Percentiles rank a stretch among this genome's conserved stretches.
Evolutionary conservation across 78 protist species (phyloP).

Genomic region (Tieghemostelium lacteum): DNA sequence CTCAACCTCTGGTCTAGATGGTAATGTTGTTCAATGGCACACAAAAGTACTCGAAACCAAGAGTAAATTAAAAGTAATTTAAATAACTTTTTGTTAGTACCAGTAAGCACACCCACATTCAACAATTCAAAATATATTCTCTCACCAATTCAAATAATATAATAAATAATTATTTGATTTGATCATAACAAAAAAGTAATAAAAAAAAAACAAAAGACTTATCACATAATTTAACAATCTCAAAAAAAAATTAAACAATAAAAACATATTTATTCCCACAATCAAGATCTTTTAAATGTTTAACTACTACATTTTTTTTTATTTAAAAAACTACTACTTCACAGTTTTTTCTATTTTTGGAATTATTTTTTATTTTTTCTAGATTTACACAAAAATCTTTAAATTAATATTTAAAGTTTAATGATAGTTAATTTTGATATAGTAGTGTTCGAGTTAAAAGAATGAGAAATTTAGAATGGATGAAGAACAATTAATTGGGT

Average conservation of each 20-base stretch:
- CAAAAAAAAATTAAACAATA: neutral
- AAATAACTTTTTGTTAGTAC: neutral
- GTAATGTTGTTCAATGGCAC: slow-evolving; percentile 87
- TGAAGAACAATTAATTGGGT: slow-evolving; percentile 30
- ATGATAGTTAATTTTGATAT: neutral
- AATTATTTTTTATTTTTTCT: too few species aligned
- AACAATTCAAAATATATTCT: neutral
- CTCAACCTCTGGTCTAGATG: slow-evolving; percentile 90
- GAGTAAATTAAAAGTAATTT: slow-evolving; percentile 58
- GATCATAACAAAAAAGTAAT: neutral
- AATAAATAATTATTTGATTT: neutral
- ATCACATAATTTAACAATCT: too few species aligned
- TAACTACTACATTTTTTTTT: neutral
- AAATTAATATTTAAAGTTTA: neutral
- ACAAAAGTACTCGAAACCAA: slow-evolving; percentile 64
- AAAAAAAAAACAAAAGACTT: neutral
- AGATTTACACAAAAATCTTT: neutral
- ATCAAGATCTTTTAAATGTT: neutral
- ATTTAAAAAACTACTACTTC: too few species aligned
- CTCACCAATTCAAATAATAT: neutral
- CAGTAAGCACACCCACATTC: neutral
- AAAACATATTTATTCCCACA: neutral
- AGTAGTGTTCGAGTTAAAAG: neutral
- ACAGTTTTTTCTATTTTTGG: too few species aligned
- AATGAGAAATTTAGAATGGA: slow-evolving; percentile 19